Percentiles rank a stretch among this genome's conserved stretches.
These are phyloP conservation scores for Cenchrus fungigraminus DNA, from an alignment of 176 grass and related monocot species.

Conservation along the genomic window DNA sequence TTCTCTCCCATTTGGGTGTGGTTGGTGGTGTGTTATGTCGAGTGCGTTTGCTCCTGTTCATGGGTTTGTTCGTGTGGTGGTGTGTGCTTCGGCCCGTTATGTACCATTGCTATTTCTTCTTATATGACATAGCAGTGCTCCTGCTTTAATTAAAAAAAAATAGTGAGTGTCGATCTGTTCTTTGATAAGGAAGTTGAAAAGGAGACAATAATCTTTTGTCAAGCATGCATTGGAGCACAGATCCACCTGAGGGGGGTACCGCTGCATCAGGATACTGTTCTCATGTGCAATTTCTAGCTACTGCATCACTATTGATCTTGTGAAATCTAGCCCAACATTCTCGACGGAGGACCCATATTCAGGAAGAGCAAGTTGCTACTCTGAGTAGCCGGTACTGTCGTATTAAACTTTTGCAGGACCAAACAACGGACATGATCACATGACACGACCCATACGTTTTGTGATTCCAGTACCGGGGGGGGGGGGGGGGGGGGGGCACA, in stretches of 20 bases:
- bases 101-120: too few species aligned
- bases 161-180: too few species aligned
- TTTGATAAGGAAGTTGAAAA: not conserved
- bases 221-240: too few species aligned
- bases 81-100: too few species aligned
- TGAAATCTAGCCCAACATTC: not conserved
- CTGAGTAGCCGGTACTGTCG: not conserved
- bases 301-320: not conserved
- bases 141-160: not conserved
- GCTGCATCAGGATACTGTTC: not conserved
- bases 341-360: not conserved
- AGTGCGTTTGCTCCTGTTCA: too few species aligned
- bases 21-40: too few species aligned
- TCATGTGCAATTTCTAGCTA: not conserved
- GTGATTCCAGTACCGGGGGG: constrained; percentile 14
- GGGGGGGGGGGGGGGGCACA: too few species aligned
- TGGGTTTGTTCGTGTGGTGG: too few species aligned
- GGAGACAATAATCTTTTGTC: too few species aligned
- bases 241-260: not conserved
- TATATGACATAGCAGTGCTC: too few species aligned
- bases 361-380: not conserved
- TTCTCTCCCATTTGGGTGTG: too few species aligned
- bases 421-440: constrained; percentile 35
- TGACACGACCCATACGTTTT: not conserved
- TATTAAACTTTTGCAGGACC: not conserved